Conservation (phyloP, 2,329 filamentous ascomycete genomes). For the Colletotrichum gigasporum region DNA sequence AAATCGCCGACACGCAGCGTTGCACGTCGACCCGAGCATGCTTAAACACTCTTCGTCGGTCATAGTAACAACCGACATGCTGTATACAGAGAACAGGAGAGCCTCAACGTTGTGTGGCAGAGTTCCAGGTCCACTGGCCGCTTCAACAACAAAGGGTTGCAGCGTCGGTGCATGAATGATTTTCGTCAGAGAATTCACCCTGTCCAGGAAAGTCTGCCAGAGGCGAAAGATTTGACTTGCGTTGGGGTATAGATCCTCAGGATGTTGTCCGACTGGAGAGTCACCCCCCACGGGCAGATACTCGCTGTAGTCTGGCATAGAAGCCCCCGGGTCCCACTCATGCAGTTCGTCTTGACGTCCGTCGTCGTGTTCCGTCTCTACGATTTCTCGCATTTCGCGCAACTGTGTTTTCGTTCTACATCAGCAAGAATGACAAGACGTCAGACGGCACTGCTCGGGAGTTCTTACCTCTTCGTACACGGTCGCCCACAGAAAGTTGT, state of each 20-base stretch:
- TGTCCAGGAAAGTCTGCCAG: slow-evolving; percentile 79
- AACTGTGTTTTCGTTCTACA: neutral
- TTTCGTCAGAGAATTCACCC: slow-evolving; percentile 79
- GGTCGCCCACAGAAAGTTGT: slow-evolving; percentile 63
- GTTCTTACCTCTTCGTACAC: slow-evolving; percentile 67
- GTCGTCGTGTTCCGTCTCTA: slow-evolving; percentile 3
- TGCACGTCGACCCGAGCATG: slow-evolving; percentile 57
- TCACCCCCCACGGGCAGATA: slow-evolving; percentile 14
- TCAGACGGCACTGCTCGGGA: too few relatives aligned
- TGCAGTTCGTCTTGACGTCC: neutral
- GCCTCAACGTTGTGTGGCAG: slow-evolving; percentile 54
- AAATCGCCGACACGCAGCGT: slow-evolving; percentile 59
- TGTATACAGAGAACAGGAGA: slow-evolving; percentile 72
- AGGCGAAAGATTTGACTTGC: slow-evolving; percentile 56
- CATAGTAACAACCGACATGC: slow-evolving; percentile 65
- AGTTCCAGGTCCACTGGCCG: slow-evolving; percentile 35
- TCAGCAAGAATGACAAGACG: too few relatives aligned
- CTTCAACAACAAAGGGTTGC: slow-evolving; percentile 41
- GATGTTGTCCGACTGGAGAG: neutral
- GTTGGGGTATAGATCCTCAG: slow-evolving; percentile 11
- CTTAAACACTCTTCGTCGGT: slow-evolving; percentile 64
- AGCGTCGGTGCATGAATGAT: slow-evolving; percentile 73
- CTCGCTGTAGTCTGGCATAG: slow-evolving; percentile 25
- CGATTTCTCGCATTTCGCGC: slow-evolving; percentile 13
- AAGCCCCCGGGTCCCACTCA: slow-evolving; percentile 20